Evolutionary conservation across 441 rosid species (phyloP).

Genomic region (Brassica balearica): DNA sequence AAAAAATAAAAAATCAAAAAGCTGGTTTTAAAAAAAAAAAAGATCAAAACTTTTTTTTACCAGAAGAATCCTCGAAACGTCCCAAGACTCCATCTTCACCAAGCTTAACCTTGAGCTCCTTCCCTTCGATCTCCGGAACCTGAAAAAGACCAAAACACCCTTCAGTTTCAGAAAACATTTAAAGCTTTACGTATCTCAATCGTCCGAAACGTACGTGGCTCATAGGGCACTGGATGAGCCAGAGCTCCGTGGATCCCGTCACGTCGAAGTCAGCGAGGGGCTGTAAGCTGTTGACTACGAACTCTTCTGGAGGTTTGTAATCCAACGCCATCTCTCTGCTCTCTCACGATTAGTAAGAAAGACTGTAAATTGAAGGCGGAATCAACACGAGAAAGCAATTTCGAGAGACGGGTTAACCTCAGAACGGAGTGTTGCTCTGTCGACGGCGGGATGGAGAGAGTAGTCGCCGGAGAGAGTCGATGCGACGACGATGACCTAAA

Average conservation of each 20-base stretch:
- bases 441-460: constrained; percentile 18
- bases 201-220: constrained; percentile 49
- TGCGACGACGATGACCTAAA: constrained; percentile 30
- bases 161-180: constrained; percentile 5
- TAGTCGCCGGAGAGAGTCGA: constrained; percentile 33
- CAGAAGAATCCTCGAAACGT: constrained; percentile 63
- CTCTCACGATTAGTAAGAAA: not conserved
- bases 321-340: constrained; percentile 27
- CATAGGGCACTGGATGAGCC: constrained; percentile 82
- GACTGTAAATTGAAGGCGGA: not conserved
- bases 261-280: constrained; percentile 51
- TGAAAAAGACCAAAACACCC: constrained; percentile 31
- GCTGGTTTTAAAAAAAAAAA: not conserved
- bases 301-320: constrained; percentile 58
- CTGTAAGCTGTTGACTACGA: constrained; percentile 48
- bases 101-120: constrained; percentile 55
- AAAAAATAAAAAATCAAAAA: not conserved
- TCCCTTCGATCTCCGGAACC: constrained; percentile 67
- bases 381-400: not conserved
- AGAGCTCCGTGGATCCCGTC: constrained; percentile 63
- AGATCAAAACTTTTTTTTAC: constrained; percentile 42
- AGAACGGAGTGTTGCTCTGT: constrained; percentile 12
- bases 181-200: not conserved
- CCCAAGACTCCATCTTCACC: constrained; percentile 59
- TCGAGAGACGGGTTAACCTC: not conserved